Evolutionary conservation across 2,329 filamentous ascomycete species (phyloP), one percentile per base, ranked within the genome.

Genomic region (Chaetomiaceae sp.): DNA sequence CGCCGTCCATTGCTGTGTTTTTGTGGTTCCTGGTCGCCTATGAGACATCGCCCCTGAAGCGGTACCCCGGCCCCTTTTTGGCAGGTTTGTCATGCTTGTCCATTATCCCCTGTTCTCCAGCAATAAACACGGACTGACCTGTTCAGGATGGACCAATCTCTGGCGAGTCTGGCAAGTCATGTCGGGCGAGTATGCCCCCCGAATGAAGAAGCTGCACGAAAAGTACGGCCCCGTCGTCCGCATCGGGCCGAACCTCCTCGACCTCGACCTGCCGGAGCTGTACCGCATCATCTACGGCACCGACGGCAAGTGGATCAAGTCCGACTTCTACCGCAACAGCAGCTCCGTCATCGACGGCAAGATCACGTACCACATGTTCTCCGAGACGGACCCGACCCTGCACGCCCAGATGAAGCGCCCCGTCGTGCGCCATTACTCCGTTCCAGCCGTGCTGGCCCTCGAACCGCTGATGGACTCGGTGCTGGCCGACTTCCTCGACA

Each of bases 201-300:
- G 56, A 1, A 65, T 68, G 43, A 63, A 65, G 37, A 59, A 67
- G 38, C 62, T 71, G 4, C 69, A 72, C 52, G 62, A 68, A n/a
- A 66, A 67, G 44, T 68, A 72, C 54, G 70, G 70, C 1, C 68
- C 69, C 1, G 61, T 70, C 38, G 65, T 72, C 19, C 67, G 70
- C 14, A 68, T 71, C 36, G 69, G 65, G 1, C 71, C 70, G 45
- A 79, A 78, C 25, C 71, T 72, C 4, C 71, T 81, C 11, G 75
- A 76, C 47, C 78, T 80, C 60, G 77, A 80, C 58, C 73, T 75
- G 29, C 78, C 78, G n/a, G 76, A 80, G 58, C 65, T 79, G 57
- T 73, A 66, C 54, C 67, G 68, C 51, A 65, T 65, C 2, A 57
- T 71, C 19, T 72, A 71, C 55, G 63, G 61, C 54, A 65, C 64